A percentile compares a stretch with the other conserved stretches of the same genome.
Evolutionary conservation across 192 early-diverging fungal species (phyloP).

Genomic region (Allomyces javanicus): DNA sequence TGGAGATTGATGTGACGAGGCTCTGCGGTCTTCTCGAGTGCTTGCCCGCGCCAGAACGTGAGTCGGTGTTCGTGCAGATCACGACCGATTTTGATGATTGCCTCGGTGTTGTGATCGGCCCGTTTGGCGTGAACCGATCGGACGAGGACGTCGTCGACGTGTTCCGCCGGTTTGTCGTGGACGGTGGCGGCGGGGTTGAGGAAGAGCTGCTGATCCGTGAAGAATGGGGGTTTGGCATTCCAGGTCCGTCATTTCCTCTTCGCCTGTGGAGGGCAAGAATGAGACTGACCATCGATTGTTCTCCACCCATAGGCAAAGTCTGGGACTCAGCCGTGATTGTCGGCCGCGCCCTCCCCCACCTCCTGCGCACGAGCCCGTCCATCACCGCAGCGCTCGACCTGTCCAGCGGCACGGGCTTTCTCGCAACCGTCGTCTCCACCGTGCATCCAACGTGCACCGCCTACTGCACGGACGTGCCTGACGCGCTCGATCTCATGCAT

Average conservation of each 20-base stretch:
- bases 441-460: not conserved
- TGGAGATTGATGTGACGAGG: not conserved
- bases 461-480: not conserved
- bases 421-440: not conserved
- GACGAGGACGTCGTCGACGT: not conserved
- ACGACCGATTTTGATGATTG: not conserved
- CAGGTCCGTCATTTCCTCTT: not conserved
- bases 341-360: not conserved
- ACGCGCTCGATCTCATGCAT: not conserved
- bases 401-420: not conserved
- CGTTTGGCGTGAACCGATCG: not conserved
- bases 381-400: not conserved
- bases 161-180: not conserved
- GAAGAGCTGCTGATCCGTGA: not conserved
- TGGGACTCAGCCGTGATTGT: not conserved
- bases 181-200: not conserved
- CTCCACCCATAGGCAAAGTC: not conserved
- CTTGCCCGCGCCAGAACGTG: not conserved
- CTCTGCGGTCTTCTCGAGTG: not conserved
- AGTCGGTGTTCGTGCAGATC: not conserved
- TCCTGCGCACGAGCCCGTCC: not conserved
- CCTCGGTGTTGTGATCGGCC: not conserved
- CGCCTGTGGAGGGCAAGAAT: too few species aligned
- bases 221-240: not conserved
- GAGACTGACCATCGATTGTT: too few species aligned